Conservation (phyloP, 2,329 filamentous ascomycete species). For the Tolypocladium nubicola region DNA sequence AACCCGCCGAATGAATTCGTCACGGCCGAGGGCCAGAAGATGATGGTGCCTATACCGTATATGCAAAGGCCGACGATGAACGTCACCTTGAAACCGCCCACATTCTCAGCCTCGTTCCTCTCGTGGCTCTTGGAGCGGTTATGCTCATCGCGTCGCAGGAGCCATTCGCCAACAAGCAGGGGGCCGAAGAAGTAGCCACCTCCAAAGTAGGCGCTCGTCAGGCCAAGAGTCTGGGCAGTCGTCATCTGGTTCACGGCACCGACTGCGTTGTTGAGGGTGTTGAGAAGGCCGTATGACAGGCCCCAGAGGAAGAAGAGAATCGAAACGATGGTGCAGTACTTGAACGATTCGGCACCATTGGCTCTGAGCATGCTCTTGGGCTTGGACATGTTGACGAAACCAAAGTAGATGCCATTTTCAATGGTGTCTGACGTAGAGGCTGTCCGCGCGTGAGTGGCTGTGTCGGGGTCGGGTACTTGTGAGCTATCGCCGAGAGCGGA, state of each 20-base stretch:
- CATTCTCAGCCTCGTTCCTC: slow-evolving; percentile 27
- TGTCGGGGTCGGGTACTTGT: not conserved
- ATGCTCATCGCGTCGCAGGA: slow-evolving; percentile 58
- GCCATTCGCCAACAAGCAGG: slow-evolving; percentile 56
- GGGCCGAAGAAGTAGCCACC: slow-evolving; percentile 62
- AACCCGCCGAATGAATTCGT: slow-evolving; percentile 69
- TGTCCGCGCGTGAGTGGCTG: slow-evolving; percentile 13
- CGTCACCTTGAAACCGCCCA: slow-evolving; percentile 65
- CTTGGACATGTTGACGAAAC: slow-evolving; percentile 61
- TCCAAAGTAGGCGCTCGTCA: slow-evolving; percentile 61
- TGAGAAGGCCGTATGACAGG: slow-evolving; percentile 78
- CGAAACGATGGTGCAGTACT: slow-evolving; percentile 64
- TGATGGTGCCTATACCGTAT: slow-evolving; percentile 68
- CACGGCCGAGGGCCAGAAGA: slow-evolving; percentile 76
- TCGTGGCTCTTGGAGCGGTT: slow-evolving; percentile 32
- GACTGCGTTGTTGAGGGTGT: slow-evolving; percentile 66
- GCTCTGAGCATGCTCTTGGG: slow-evolving; percentile 63
- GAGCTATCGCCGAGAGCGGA: slow-evolving; percentile 1
- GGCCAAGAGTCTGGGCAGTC: slow-evolving; percentile 50
- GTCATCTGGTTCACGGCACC: slow-evolving; percentile 52
- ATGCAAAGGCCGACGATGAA: slow-evolving; percentile 69
- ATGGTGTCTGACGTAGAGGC: slow-evolving; percentile 23
- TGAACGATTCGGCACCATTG: slow-evolving; percentile 53
- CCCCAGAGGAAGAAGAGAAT: slow-evolving; percentile 85
- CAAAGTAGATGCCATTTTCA: slow-evolving; percentile 53